These are phyloP conservation scores for Candida pini DNA, from an alignment of 805 yeast genomes.

Conservation along the genomic window DNA sequence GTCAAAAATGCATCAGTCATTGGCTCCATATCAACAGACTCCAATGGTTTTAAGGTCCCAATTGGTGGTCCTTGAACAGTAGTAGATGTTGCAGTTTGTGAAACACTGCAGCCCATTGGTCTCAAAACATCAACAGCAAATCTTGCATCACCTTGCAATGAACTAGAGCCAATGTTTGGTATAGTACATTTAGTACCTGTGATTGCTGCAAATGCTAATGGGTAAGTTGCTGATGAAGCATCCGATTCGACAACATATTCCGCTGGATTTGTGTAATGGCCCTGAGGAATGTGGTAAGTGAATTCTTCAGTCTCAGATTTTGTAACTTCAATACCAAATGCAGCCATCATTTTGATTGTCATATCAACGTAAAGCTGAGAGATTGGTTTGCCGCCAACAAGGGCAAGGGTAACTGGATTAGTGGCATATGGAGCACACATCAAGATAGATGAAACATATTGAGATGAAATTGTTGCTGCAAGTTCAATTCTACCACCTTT, in stretches of 20 bases:
- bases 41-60: constrained; percentile 64
- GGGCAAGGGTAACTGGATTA: constrained; percentile 76
- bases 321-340: constrained; percentile 77
- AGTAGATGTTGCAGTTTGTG: constrained; percentile 78
- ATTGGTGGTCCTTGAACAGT: constrained; percentile 85
- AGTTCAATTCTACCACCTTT: constrained; percentile 90
- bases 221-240: constrained; percentile 97
- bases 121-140: constrained; percentile 88
- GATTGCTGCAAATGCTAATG: constrained; percentile 94
- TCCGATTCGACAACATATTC: constrained; percentile 92
- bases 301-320: constrained; percentile 65
- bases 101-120: constrained; percentile 93
- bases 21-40: constrained; percentile 93
- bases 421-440: constrained; percentile 98
- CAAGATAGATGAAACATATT: constrained; percentile 90
- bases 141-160: constrained; percentile 95
- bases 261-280: constrained; percentile 69
- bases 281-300: constrained; percentile 89
- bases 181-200: constrained; percentile 89
- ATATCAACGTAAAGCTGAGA: constrained; percentile 94
- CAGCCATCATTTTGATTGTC: constrained; percentile 93
- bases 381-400: constrained; percentile 95
- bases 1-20: constrained; percentile 99
- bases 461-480: constrained; percentile 95
- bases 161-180: constrained; percentile 88